Base-by-base conservation (phyloP, 2,329 filamentous ascomycete species). In the Neopestalotiopsis sp. region DNA sequence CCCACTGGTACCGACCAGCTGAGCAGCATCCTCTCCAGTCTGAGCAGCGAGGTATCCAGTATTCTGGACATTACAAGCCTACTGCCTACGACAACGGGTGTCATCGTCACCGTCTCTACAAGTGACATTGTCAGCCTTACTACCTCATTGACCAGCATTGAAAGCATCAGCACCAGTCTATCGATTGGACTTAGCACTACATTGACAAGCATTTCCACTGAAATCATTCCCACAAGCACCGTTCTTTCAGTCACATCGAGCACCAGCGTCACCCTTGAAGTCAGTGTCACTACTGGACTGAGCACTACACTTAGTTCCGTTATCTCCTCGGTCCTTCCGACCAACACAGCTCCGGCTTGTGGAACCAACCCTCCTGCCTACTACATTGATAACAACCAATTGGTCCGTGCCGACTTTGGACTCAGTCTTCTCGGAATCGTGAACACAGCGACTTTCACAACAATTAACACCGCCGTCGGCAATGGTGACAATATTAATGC, bases 301-400 rank as follows among this genome's bases (percentile, higher is more conserved):
- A 17, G 45, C 20, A 52, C 45, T n/a, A 52, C 45, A 9, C 17
- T 52, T 17, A 52, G 45, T 20, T 52, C 45, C 14, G 17, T 52
- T n/a, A 9, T 52, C 17, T 17, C 45, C 45, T n/a, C 45, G 4
- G 45, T 52, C 45, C 3, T 20, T 9, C 45, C 59, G n/a, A 34
- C 57, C 1, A 59, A 4, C 28, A 28, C 59, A 24, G 59, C 61
- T 28, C 20, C 40, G 17, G 20, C 40, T 28, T 64, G 61, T 32
- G 61, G 61, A 20, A 49, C 61, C 3, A 32, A 64, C 17, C 34
- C 61, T 7, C 61, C 61, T 42, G 61, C 61, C 12, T 64, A 64
- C 61, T 64, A 64, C 42, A 64, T 64, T 45, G 45, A 52, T 52
- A 52, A 20, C 45, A 52, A 20, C 6, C 9, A 14, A n/a, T 38